Conservation (phyloP, 2,329 filamentous ascomycete species). For the Beauveria varroae region DNA sequence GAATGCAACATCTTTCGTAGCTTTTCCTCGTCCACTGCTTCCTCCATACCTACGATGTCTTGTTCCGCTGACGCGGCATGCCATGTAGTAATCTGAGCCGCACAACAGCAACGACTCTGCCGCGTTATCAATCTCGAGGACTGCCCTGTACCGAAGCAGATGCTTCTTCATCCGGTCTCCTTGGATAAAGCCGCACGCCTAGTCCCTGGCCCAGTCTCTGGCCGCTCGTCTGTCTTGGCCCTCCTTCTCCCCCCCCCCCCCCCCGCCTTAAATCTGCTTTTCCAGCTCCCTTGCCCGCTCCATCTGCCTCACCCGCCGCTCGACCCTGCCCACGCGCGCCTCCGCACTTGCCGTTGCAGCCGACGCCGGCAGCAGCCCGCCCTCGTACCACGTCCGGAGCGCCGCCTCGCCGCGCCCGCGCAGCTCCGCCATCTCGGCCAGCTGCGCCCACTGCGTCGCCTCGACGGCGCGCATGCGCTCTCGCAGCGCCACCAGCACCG, state of each 20-base stretch:
- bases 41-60: not conserved
- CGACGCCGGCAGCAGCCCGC: conserved; percentile 59
- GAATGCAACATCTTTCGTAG: not conserved
- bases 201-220: too few species aligned
- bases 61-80: not conserved
- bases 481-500: conserved; percentile 48
- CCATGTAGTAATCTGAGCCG: not conserved
- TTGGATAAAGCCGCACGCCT: not conserved
- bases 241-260: not conserved
- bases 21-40: not conserved
- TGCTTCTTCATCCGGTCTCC: not conserved
- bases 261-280: conserved; percentile 23
- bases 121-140: not conserved
- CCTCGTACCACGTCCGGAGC: conserved; percentile 66
- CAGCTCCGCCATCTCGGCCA: conserved; percentile 54
- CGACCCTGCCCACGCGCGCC: conserved; percentile 55
- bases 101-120: not conserved
- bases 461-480: conserved; percentile 57
- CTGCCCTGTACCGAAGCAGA: not conserved
- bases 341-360: conserved; percentile 66
- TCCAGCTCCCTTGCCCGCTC: conserved; percentile 52
- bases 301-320: conserved; percentile 55
- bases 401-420: conserved; percentile 54
- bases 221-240: not conserved
- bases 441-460: conserved; percentile 54